These are phyloP conservation scores for Mucor lusitanicus DNA, from an alignment of 371 early-diverging fungal genomes.

Conservation along the genomic window DNA sequence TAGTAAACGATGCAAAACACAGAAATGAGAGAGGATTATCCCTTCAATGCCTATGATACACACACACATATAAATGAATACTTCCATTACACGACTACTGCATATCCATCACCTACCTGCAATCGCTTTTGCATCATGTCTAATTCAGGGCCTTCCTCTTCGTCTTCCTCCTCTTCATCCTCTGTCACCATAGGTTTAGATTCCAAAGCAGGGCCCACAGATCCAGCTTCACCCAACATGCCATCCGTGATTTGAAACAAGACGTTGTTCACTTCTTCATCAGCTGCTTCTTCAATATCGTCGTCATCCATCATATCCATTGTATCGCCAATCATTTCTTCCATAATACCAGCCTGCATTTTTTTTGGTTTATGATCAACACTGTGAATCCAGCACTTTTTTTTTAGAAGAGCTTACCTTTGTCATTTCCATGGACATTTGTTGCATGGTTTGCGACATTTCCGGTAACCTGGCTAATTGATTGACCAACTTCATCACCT, in stretches of 20 bases:
- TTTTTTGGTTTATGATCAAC: no score
- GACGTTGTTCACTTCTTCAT: slow-evolving; percentile 90
- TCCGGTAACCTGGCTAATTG: slow-evolving; percentile 83
- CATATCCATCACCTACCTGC: slow-evolving; percentile 49
- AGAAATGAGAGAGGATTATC: slow-evolving; percentile 14
- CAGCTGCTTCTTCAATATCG: slow-evolving; percentile 92
- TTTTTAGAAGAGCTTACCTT: slow-evolving; percentile 58
- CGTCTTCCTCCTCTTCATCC: slow-evolving; percentile 59
- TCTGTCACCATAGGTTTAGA: slow-evolving; percentile 39
- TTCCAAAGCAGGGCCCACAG: slow-evolving; percentile 60
- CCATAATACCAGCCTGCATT: slow-evolving; percentile 86
- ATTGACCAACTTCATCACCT: slow-evolving; percentile 91
- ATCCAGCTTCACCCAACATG: slow-evolving; percentile 70
- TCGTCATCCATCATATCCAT: slow-evolving; percentile 88
- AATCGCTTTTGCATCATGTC: slow-evolving; percentile 87
- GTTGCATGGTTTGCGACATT: slow-evolving; percentile 81
- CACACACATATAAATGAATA: background rate
- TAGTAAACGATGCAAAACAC: background rate
- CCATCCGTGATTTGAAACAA: slow-evolving; percentile 90
- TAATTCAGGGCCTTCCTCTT: slow-evolving; percentile 74
- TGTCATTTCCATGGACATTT: slow-evolving; percentile 94
- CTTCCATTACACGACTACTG: background rate
- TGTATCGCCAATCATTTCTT: slow-evolving; percentile 93
- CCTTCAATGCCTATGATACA: slow-evolving; percentile 35
- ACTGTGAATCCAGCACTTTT: background rate